These are phyloP conservation scores for Seiridium cupressi DNA, from an alignment of 2,329 filamentous ascomycete genomes.

Conservation along the genomic window DNA sequence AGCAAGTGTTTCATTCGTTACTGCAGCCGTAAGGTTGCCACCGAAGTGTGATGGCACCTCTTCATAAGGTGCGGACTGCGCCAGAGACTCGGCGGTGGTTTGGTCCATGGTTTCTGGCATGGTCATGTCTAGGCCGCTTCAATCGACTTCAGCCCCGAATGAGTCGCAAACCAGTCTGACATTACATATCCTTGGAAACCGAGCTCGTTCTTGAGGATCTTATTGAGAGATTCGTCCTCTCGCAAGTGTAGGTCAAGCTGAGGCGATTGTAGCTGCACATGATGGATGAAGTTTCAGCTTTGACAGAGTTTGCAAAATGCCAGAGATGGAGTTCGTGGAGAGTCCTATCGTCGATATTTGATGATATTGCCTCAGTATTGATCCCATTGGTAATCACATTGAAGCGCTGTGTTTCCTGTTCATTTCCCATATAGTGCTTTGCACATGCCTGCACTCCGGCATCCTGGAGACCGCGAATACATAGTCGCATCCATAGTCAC, in stretches of 20 bases:
- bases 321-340: conserved; percentile 57
- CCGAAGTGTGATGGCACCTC: conserved; percentile 72
- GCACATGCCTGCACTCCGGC: conserved; percentile 23
- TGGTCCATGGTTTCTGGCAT: conserved; percentile 48
- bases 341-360: conserved; percentile 51
- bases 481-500: conserved; percentile 43
- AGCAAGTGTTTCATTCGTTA: conserved; percentile 46
- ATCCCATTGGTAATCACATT: conserved; percentile 54
- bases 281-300: conserved; percentile 28
- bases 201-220: conserved; percentile 43
- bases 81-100: background rate
- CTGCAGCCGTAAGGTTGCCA: conserved; percentile 40
- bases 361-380: conserved; percentile 40
- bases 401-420: conserved; percentile 61
- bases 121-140: conserved; percentile 39
- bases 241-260: conserved; percentile 48
- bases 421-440: conserved; percentile 63
- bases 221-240: conserved; percentile 48
- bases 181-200: conserved; percentile 39
- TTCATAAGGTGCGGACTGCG: conserved; percentile 46
- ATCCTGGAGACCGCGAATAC: conserved; percentile 38
- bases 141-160: conserved; percentile 35
- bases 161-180: conserved; percentile 42
- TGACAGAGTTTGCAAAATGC: conserved; percentile 48
- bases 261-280: conserved; percentile 46